Conservation (phyloP, 129 eudicot species). For the Saussurea involucrata region DNA sequence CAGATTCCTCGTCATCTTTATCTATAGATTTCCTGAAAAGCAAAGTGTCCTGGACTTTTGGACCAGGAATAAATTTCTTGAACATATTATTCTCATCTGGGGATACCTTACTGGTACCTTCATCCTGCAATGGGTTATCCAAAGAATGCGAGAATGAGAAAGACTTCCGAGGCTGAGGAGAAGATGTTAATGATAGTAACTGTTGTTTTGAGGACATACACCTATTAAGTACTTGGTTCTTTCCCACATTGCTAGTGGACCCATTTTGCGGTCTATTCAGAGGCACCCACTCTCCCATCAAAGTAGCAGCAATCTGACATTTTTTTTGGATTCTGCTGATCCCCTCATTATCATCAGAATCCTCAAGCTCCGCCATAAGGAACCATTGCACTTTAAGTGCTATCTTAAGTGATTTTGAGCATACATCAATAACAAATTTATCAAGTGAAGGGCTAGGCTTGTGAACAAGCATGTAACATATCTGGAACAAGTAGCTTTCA, state of each 20-base stretch:
- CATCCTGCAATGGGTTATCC: constrained; percentile 48
- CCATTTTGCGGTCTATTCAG: constrained; percentile 60
- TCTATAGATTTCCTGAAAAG: constrained; percentile 74
- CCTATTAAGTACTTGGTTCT: constrained; percentile 76
- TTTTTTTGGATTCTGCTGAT: constrained; percentile 94
- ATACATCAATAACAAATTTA: constrained; percentile 89
- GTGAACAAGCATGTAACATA: constrained; percentile 90
- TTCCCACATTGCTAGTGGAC: constrained; percentile 48
- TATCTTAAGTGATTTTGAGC: constrained; percentile 75
- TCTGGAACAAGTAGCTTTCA: constrained; percentile 96
- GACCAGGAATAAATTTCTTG: constrained; percentile 81
- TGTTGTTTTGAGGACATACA: constrained; percentile 74
- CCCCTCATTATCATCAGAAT: constrained; percentile 89
- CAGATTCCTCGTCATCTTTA: constrained; percentile 63
- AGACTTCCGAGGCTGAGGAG: constrained; percentile 65
- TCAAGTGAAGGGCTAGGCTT: constrained; percentile 94
- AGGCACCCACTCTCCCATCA: constrained; percentile 94
- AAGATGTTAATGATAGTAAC: constrained; percentile 68
- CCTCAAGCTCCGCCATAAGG: constrained; percentile 95
- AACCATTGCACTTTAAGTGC: constrained; percentile 97
- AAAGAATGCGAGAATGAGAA: constrained; percentile 54
- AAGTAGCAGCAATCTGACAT: constrained; percentile 93
- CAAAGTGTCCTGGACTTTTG: constrained; percentile 75
- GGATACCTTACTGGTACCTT: constrained; percentile 58
- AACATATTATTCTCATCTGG: constrained; percentile 75